phyloP scores from a whole-genome alignment of 306 rosid species.

The Betula pendula region DNA sequence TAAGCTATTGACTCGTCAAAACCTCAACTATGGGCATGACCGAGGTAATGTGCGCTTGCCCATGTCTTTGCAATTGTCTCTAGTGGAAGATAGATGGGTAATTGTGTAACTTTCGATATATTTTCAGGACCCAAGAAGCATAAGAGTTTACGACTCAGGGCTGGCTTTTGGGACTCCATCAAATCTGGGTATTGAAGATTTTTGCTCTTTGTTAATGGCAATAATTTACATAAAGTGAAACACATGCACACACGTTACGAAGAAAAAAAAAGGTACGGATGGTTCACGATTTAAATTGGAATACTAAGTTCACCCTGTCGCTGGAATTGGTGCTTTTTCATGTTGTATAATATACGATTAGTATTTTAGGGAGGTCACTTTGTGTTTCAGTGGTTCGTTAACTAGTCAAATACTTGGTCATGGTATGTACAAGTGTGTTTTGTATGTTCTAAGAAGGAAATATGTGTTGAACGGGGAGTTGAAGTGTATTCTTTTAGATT shows the following conservation, averaged over 20 bases:
- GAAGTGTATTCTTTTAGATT: neutral
- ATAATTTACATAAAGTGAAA: neutral
- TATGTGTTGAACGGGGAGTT: neutral
- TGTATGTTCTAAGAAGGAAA: neutral
- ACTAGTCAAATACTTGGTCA: neutral
- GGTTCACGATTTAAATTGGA: no score
- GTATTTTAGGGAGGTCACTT: neutral
- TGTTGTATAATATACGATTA: neutral
- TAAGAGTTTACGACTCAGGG: conserved; percentile 54
- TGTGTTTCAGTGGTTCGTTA: neutral
- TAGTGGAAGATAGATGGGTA: neutral
- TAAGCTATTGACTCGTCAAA: conserved; percentile 42
- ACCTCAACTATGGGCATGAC: conserved; percentile 31
- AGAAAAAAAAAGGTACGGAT: neutral
- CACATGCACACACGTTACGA: neutral
- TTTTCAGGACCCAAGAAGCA: conserved; percentile 57
- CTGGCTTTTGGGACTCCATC: conserved; percentile 92
- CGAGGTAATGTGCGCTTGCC: conserved; percentile 32
- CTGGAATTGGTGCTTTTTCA: neutral
- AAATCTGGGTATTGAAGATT: conserved; percentile 74
- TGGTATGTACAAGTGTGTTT: neutral
- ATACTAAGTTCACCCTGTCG: neutral
- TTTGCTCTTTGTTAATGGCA: neutral
- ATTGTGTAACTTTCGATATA: neutral
- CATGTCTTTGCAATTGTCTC: neutral